phyloP scores from a whole-genome alignment of 2,329 filamentous ascomycete species.

The Colletotrichum neosansevieriae region DNA sequence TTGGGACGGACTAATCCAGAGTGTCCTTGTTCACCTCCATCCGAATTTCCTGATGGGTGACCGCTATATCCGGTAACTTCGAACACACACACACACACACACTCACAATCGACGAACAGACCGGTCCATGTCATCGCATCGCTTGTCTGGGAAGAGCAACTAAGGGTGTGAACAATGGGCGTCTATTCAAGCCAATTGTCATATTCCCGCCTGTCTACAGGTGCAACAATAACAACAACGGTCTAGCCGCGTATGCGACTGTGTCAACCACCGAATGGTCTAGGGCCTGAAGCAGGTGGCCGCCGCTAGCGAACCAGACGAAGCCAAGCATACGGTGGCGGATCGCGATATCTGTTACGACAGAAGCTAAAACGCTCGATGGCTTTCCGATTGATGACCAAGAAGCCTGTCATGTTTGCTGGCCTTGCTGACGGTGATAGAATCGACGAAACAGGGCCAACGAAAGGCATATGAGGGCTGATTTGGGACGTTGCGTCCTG shows the following conservation, averaged over 20 bases:
- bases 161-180: conserved; percentile 2
- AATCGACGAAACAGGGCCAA: neutral
- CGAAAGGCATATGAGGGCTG: neutral
- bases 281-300: neutral
- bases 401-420: neutral
- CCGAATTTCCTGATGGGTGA: conserved; percentile 7
- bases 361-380: neutral
- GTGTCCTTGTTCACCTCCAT: conserved; percentile 18
- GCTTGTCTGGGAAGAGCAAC: neutral
- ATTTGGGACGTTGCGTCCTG: too few species aligned
- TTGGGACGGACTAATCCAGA: conserved; percentile 16
- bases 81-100: neutral
- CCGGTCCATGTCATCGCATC: neutral
- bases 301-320: neutral
- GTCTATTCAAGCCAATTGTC: conserved; percentile 29
- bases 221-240: neutral
- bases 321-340: neutral
- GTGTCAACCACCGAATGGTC: conserved; percentile 1
- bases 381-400: neutral
- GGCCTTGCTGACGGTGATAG: neutral
- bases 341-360: neutral
- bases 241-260: conserved; percentile 18
- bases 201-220: neutral
- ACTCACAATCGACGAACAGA: neutral
- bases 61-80: conserved; percentile 14